A percentile compares a stretch with the other conserved stretches of the same genome.
Conservation (phyloP, 2,329 filamentous ascomycete species). For the Neoarthrinium moseri region DNA sequence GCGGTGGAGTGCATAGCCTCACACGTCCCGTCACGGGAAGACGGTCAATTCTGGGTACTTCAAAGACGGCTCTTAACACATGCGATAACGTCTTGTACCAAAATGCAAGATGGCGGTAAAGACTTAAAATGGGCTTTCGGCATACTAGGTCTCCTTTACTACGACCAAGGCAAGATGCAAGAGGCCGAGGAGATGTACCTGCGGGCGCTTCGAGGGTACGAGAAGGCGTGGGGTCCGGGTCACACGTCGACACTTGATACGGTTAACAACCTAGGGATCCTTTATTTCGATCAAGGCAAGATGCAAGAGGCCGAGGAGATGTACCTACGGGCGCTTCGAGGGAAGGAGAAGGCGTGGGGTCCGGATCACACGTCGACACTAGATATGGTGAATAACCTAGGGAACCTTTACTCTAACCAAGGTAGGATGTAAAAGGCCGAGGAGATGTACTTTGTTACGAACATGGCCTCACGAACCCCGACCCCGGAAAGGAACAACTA, state of each 20-base stretch:
- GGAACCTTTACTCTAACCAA: constrained; percentile 5
- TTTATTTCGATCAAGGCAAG: constrained; percentile 8
- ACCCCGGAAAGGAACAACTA: too few species aligned
- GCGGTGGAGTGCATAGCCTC: constrained; percentile 14
- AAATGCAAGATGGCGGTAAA: constrained; percentile 7
- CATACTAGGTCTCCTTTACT: constrained; percentile 16
- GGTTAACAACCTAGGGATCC: constrained; percentile 7
- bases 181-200: constrained; percentile 22
- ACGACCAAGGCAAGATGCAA: constrained; percentile 16
- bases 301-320: constrained; percentile 9
- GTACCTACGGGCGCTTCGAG: constrained; percentile 8
- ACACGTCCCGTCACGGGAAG: constrained; percentile 9
- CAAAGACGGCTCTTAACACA: constrained; percentile 17
- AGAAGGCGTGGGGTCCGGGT: constrained; percentile 5
- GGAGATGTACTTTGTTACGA: constrained; percentile 12
- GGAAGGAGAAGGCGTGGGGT: constrained; percentile 3
- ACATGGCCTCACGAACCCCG: too few species aligned
- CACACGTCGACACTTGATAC: constrained; percentile 9
- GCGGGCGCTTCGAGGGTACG: not conserved
- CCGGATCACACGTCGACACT: constrained; percentile 9
- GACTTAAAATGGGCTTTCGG: constrained; percentile 11
- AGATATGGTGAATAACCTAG: constrained; percentile 3
- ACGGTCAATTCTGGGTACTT: constrained; percentile 13
- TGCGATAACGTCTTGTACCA: constrained; percentile 3
- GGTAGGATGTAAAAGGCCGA: constrained; percentile 8